A percentile compares a stretch with the other conserved stretches of the same genome.
These are phyloP conservation scores for Lecanoromycetidae sp. DNA, from an alignment of 2,329 filamentous ascomycete species.

Conservation along the genomic window DNA sequence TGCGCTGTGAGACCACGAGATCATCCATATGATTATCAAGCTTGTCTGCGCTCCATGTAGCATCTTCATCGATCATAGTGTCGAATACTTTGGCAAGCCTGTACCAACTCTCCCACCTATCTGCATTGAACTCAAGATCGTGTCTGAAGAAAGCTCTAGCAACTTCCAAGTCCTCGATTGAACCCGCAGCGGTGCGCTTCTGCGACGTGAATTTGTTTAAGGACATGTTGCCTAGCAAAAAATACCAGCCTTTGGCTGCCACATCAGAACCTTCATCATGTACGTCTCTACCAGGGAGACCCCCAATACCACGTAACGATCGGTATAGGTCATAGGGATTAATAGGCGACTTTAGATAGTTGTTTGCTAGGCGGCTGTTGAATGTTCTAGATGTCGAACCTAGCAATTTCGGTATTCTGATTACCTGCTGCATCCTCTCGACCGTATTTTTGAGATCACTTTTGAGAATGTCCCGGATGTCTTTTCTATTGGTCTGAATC, in stretches of 20 bases:
- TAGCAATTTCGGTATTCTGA: conserved; percentile 60
- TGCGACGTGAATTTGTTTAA: conserved; percentile 73
- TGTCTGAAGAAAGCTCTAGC: conserved; percentile 68
- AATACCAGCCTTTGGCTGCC: conserved; percentile 81
- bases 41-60: conserved; percentile 82
- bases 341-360: conserved; percentile 71
- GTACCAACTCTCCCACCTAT: conserved; percentile 86
- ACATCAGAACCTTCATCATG: conserved; percentile 56
- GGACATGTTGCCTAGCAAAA: conserved; percentile 75
- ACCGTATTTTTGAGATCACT: conserved; percentile 82
- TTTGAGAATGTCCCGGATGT: conserved; percentile 82
- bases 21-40: conserved; percentile 73
- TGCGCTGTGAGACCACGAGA: conserved; percentile 61
- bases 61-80: conserved; percentile 73
- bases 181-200: conserved; percentile 64
- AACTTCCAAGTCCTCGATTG: conserved; percentile 72
- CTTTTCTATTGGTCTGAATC: conserved; percentile 65
- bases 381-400: conserved; percentile 63
- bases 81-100: conserved; percentile 78
- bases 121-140: conserved; percentile 69
- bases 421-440: conserved; percentile 80
- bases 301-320: conserved; percentile 66
- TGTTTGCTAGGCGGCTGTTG: conserved; percentile 71
- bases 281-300: conserved; percentile 59
- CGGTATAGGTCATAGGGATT: conserved; percentile 69